Evolutionary conservation across 208 protist genomes (phyloP).

Genomic region (Vickermania ingenoplastis): DNA sequence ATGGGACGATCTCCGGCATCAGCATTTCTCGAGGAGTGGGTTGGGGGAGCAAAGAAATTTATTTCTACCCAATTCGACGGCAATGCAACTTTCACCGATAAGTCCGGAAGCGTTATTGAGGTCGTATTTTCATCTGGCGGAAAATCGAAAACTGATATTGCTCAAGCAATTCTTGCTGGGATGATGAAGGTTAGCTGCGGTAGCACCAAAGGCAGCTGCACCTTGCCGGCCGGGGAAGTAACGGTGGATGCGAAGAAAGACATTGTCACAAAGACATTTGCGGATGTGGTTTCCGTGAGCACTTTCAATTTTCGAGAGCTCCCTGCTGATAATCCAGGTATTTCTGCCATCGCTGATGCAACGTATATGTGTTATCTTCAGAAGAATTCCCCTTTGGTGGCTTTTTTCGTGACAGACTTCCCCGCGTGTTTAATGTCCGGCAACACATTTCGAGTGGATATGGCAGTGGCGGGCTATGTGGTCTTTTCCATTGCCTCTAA

Average conservation of each 20-base stretch:
- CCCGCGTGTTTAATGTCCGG: constrained; percentile 47
- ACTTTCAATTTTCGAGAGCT: constrained; percentile 68
- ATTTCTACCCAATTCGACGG: constrained; percentile 24
- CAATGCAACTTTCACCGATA: constrained; percentile 7
- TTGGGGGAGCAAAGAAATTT: constrained; percentile 28
- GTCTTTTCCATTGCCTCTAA: constrained; percentile 55
- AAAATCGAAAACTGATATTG: constrained; percentile 26
- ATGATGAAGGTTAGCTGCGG: constrained; percentile 75
- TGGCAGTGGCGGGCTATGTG: constrained; percentile 58
- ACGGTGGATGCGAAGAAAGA: constrained; percentile 34
- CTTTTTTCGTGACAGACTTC: constrained; percentile 46
- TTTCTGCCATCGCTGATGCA: constrained; percentile 66
- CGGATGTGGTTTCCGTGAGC: constrained; percentile 33
- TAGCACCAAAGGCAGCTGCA: constrained; percentile 51
- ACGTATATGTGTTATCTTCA: constrained; percentile 71
- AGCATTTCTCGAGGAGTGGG: not conserved
- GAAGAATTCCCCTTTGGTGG: constrained; percentile 35
- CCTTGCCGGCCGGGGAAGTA: constrained; percentile 45
- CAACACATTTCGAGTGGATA: constrained; percentile 43
- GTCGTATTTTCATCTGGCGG: constrained; percentile 26
- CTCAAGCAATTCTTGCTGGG: constrained; percentile 32
- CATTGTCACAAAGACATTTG: constrained; percentile 32
- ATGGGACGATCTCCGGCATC: constrained; percentile 3
- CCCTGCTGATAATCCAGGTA: constrained; percentile 35
- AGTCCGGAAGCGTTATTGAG: constrained; percentile 17